phyloP scores from a whole-genome alignment of 441 rosid species.

The Jatropha podagrica region DNA sequence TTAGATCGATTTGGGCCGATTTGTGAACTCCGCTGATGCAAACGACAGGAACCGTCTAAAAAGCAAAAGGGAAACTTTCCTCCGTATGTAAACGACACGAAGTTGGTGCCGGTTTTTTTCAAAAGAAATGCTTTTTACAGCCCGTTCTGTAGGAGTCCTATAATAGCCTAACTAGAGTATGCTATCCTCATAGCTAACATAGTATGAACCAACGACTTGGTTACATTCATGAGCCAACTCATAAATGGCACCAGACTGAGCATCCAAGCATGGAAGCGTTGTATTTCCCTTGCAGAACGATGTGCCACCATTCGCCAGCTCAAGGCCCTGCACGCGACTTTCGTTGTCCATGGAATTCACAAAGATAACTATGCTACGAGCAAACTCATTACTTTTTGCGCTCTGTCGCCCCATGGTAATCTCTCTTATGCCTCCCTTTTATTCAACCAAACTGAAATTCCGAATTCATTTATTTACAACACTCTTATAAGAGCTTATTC shows the following conservation, averaged over 20 bases:
- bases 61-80: too few relatives aligned
- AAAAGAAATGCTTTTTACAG: too few relatives aligned
- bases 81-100: too few relatives aligned
- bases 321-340: constrained; percentile 42
- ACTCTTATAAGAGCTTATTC: constrained; percentile 53
- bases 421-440: constrained; percentile 44
- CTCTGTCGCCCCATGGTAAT: constrained; percentile 28
- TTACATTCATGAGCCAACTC: constrained; percentile 15
- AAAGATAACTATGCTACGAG: constrained; percentile 41
- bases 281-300: constrained; percentile 33
- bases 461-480: constrained; percentile 41
- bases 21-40: too few relatives aligned
- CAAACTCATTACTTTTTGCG: constrained; percentile 45
- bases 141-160: too few relatives aligned
- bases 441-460: constrained; percentile 33
- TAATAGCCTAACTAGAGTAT: too few relatives aligned
- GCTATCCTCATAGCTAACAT: too few relatives aligned
- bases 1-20: too few relatives aligned
- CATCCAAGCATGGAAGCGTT: constrained; percentile 39
- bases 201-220: too few relatives aligned
- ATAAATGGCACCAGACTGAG: constrained; percentile 2
- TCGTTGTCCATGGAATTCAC: constrained; percentile 41
- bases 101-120: too few relatives aligned
- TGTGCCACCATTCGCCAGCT: constrained; percentile 37
- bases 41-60: too few relatives aligned